Conservation (phyloP, 805 yeast species). For the Yarrowia sp. region DNA sequence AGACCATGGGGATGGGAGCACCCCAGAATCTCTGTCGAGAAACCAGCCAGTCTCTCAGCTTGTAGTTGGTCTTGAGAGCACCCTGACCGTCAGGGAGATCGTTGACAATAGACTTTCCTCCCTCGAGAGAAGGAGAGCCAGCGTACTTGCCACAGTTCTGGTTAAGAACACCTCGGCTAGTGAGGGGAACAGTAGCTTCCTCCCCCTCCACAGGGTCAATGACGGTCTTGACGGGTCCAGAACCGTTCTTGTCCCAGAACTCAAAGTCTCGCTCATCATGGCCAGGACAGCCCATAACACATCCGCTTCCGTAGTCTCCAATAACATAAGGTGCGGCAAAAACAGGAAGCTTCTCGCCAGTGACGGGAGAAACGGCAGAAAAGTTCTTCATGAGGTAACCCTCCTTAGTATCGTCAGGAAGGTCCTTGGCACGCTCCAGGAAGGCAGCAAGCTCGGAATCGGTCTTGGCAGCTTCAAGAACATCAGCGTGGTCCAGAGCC, state of each 20-base stretch:
- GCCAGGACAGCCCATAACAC: slow-evolving; percentile 98
- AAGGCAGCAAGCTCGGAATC: slow-evolving; percentile 58
- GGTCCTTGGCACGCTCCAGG: slow-evolving; percentile 51
- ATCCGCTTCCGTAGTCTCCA: slow-evolving; percentile 84
- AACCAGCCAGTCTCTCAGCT: slow-evolving; percentile 91
- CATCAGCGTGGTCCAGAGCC: slow-evolving; percentile 73
- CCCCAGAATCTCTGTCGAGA: slow-evolving; percentile 98
- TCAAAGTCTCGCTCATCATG: slow-evolving; percentile 85
- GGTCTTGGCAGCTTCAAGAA: slow-evolving; percentile 50
- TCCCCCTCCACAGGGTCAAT: slow-evolving; percentile 50
- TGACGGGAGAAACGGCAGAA: slow-evolving; percentile 63
- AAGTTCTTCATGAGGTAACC: slow-evolving; percentile 63
- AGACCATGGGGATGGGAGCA: slow-evolving; percentile 94
- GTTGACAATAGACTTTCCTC: slow-evolving; percentile 57
- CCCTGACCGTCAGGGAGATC: slow-evolving; percentile 50
- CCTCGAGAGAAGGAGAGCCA: slow-evolving; percentile 61
- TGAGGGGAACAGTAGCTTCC: slow-evolving; percentile 48
- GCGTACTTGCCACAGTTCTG: slow-evolving; percentile 56
- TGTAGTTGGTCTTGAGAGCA: slow-evolving; percentile 45
- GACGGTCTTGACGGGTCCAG: slow-evolving; percentile 54
- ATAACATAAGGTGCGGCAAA: slow-evolving; percentile 92
- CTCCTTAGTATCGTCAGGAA: slow-evolving; percentile 59
- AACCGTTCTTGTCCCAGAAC: slow-evolving; percentile 76
- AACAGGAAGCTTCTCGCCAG: slow-evolving; percentile 62
- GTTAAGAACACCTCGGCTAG: slow-evolving; percentile 58